Percentiles rank a stretch among this genome's conserved stretches.
Conservation (phyloP, 1,284 basidiomycete genomes). For the Fomitopsis palustris region DNA sequence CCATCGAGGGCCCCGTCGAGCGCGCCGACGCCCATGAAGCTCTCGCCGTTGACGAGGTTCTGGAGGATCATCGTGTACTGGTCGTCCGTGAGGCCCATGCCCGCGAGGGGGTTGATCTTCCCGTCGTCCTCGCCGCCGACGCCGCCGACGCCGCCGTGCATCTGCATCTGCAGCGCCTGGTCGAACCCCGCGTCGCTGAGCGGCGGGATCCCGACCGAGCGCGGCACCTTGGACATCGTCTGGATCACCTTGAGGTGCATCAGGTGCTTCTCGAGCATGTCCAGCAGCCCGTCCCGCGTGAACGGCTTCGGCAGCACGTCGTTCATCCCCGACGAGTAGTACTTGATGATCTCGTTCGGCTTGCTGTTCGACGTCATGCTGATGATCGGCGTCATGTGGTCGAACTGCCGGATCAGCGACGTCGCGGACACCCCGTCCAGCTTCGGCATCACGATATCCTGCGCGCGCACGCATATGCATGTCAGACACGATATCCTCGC, state of each 20-base stretch:
- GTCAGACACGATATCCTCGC: background rate
- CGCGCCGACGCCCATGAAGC: conserved; percentile 38
- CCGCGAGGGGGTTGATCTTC: conserved; percentile 70
- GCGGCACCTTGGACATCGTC: conserved; percentile 70
- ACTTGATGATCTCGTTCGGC: conserved; percentile 89
- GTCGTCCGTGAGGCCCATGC: conserved; percentile 74
- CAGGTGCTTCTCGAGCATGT: conserved; percentile 96
- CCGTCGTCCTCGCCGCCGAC: conserved; percentile 39
- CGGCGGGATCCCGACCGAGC: conserved; percentile 70
- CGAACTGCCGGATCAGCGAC: conserved; percentile 90
- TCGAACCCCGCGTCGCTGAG: conserved; percentile 61
- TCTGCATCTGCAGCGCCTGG: conserved; percentile 41
- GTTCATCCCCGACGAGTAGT: conserved; percentile 92
- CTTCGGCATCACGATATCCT: conserved; percentile 96
- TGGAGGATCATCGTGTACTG: conserved; percentile 69
- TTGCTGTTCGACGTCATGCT: conserved; percentile 95
- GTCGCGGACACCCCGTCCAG: conserved; percentile 90
- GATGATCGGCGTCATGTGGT: conserved; percentile 93
- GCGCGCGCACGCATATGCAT: background rate
- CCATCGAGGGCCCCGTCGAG: conserved; percentile 23
- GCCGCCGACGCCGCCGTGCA: conserved; percentile 12
- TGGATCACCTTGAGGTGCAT: conserved; percentile 91
- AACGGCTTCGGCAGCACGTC: conserved; percentile 98
- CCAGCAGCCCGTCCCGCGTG: conserved; percentile 85
- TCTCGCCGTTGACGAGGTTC: conserved; percentile 58